Conservation (phyloP, 192 early-diverging fungal genomes). For the Coemansia sp. region DNA sequence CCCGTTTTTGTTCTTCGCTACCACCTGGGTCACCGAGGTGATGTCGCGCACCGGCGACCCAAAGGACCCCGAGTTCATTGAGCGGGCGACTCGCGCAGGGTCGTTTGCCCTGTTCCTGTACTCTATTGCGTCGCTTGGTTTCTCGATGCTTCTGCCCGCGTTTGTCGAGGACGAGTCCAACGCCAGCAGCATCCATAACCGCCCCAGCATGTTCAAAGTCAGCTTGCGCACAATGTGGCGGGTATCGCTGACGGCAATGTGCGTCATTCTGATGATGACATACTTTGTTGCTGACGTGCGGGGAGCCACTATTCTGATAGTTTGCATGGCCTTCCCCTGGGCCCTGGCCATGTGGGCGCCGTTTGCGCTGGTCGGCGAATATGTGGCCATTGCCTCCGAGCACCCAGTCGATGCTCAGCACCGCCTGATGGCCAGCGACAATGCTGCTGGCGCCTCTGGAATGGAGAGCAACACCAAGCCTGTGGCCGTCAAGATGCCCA, state of each 20-base stretch:
- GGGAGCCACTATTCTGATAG: slow-evolving; percentile 66
- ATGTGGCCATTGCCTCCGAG: slow-evolving; percentile 30
- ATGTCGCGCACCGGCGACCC: slow-evolving; percentile 30
- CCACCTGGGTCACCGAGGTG: slow-evolving; percentile 51
- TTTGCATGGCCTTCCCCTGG: slow-evolving; percentile 81
- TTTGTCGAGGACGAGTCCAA: slow-evolving; percentile 23
- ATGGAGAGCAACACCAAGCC: not conserved
- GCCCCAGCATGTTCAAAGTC: slow-evolving; percentile 13
- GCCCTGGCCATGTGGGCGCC: slow-evolving; percentile 87
- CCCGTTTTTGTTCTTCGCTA: slow-evolving; percentile 91
- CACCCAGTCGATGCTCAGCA: not conserved
- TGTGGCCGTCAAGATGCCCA: slow-evolving; percentile 1
- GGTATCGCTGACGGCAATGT: slow-evolving; percentile 65
- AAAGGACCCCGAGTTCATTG: slow-evolving; percentile 40
- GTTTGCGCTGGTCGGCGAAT: slow-evolving; percentile 82
- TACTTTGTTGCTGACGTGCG: slow-evolving; percentile 59
- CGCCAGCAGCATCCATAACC: slow-evolving; percentile 2
- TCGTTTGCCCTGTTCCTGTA: slow-evolving; percentile 85
- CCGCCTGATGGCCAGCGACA: not conserved
- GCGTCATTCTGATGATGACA: slow-evolving; percentile 62
- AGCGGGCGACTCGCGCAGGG: slow-evolving; percentile 73
- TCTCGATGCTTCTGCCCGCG: slow-evolving; percentile 34
- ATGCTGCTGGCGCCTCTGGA: not conserved
- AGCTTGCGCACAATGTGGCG: slow-evolving; percentile 66
- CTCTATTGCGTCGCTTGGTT: slow-evolving; percentile 68